Evolutionary conservation across 2,329 filamentous ascomycete genomes (phyloP), one percentile per base, ranked within the genome.

Genomic region (Didymellaceae sp.): DNA sequence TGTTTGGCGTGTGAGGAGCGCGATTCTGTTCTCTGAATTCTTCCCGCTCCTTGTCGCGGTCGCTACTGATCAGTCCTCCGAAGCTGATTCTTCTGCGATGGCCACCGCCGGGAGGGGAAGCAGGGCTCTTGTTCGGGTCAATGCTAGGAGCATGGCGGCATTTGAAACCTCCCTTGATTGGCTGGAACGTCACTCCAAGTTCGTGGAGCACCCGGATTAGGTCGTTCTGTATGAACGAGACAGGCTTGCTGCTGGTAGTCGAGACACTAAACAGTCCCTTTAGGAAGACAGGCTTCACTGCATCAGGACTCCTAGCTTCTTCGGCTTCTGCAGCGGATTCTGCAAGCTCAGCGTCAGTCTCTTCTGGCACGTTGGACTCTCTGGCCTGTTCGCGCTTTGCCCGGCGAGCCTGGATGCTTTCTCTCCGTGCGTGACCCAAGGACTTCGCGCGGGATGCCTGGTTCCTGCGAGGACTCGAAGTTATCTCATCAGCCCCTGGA

Each of bases 251-350:
- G 50, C 91, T 97, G 6, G 94, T 99, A 0, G 94, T 99, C 4
- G 91, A 95, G 45, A 97, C 94, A 65, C 93, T 97, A 77, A 99
- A 97, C 14, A 99, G 81, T 4, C 94, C 94, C 74, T 97, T 99
- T 49, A 99, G 83, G 72, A 89, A 97, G 3, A 97, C 94, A 0
- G 94, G 94, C 72, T 96, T 97, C 44, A 93, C 87, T 54, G 93
- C 84, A 60, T 95, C 91, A 5, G 88, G 86, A 60, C 84, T 87
- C 18, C 76, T 73, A 17, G 58, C 86, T 54, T 85, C 82, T 25
- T 74, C 72, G 25, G 82, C 80, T 41, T 76, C 73, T 31, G 81
- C 79, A 14, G 79, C 69, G 20, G 75, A 78, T 50, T 81, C 80
- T 1, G 78, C 76, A 20, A 90, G 76, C 49, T 97, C 91, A 39